Base-by-base conservation (phyloP, 257 asterid species). In the Gentiana dahurica region DNA sequence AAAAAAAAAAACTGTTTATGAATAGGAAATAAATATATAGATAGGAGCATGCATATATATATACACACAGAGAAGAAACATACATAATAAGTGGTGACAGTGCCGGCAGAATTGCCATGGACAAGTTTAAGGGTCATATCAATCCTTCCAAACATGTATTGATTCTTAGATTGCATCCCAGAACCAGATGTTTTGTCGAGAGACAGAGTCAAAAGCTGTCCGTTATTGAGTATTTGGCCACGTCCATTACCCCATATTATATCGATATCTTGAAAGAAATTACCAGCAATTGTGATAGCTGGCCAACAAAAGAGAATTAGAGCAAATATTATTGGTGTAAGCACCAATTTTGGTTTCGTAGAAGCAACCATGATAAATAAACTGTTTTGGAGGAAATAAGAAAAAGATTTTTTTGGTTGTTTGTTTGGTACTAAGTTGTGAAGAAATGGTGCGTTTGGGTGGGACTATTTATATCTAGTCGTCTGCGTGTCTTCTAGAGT, bases 101-200 rank as follows among this genome's bases (percentile, higher is more conserved):
- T 72, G 53, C 77, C 77, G 39, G 77, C 80, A 6, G 84, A 78
- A 47, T 78, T 78, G 45, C 71, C 70, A 4, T 59, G 66, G 1
- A 75, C 69, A 6, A 78, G 84, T 49, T 75, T 78, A n/a, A 78
- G 68, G 8, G 65, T 68, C 71, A 75, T 47, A 24, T 73, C 74
- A 4, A 68, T 60, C 24, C 55, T 68, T 34, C 71, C 78, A 24
- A 68, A 72, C 3, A 78, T 53, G 38, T 54, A 71, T 37, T 78
- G 75, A 8, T 64, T 67, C 64, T 78, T 72, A 69, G 81, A 71
- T 34, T 65, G 75, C 1, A 65, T n/a, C 0, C 81, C 74, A 1
- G 63, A 63, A 3, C 69, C 69, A 0, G 74, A 69, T 5, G 59
- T 37, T 63, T 53, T 63, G 34, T 69, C 74, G 2, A 68, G 64